Percentiles rank a stretch among this genome's conserved stretches.
phyloP scores from a whole-genome alignment of 169 alveolate genomes.

The Eimeria praecox region DNA sequence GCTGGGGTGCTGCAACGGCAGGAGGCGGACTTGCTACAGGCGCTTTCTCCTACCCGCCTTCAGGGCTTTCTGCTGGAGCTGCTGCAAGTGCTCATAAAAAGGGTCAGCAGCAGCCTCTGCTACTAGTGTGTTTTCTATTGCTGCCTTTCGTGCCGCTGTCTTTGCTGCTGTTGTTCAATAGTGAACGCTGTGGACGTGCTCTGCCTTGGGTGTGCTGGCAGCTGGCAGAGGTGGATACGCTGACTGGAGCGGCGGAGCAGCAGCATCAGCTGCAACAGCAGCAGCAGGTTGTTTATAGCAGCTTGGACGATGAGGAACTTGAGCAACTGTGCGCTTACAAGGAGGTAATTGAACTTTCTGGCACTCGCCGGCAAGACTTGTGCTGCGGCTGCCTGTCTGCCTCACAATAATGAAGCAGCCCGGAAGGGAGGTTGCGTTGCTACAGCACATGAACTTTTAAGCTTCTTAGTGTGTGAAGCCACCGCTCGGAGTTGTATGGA shows the following conservation, averaged over 20 bases:
- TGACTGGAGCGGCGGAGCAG: constrained; percentile 60
- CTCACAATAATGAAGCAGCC: neutral
- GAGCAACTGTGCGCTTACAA: constrained; percentile 53
- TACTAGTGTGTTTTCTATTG: neutral
- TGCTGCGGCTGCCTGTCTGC: neutral
- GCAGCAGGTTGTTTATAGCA: constrained; percentile 63
- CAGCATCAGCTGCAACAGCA: constrained; percentile 48
- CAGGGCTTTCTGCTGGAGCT: constrained; percentile 39
- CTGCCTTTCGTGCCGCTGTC: constrained; percentile 4
- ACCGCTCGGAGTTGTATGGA: neutral
- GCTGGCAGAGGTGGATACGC: constrained; percentile 69
- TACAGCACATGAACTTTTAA: neutral
- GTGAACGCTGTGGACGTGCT: neutral
- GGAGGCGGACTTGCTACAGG: neutral
- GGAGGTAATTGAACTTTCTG: constrained; percentile 30
- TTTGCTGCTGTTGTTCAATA: neutral
- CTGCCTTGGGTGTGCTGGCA: constrained; percentile 26
- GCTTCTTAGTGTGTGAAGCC: neutral
- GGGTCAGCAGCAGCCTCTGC: constrained; percentile 1
- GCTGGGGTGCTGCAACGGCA: constrained; percentile 40
- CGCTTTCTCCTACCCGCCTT: constrained; percentile 35
- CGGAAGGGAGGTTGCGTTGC: neutral
- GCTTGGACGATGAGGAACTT: constrained; percentile 50
- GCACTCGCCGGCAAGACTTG: neutral
- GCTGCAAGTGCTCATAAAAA: constrained; percentile 65